These are phyloP conservation scores for Euclidium syriacum DNA, from an alignment of 345 rosid genomes.

Conservation along the genomic window DNA sequence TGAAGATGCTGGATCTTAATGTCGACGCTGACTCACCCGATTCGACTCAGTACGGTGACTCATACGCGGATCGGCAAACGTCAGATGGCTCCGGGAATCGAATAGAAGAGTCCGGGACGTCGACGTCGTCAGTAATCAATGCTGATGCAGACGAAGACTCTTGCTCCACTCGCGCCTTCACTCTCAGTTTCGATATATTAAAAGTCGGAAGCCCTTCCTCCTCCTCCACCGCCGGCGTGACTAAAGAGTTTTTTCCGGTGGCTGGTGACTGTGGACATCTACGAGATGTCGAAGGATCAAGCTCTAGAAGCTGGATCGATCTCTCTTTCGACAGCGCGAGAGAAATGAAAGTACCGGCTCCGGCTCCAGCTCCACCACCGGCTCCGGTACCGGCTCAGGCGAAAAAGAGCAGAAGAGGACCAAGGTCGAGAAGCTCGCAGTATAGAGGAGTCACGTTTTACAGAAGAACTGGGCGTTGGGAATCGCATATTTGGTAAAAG, in stretches of 20 bases:
- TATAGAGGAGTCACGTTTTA: constrained; percentile 95
- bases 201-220: constrained; percentile 40
- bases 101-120: constrained; percentile 61
- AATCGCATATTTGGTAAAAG: constrained; percentile 92
- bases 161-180: constrained; percentile 53
- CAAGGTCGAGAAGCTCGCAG: constrained; percentile 95
- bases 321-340: constrained; percentile 37
- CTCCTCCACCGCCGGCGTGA: constrained; percentile 28
- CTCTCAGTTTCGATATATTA: constrained; percentile 63
- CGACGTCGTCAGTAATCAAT: constrained; percentile 80
- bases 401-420: constrained; percentile 92
- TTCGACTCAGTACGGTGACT: constrained; percentile 49
- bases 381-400: constrained; percentile 40
- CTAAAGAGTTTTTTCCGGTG: constrained; percentile 65
- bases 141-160: constrained; percentile 65
- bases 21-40: constrained; percentile 54
- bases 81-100: constrained; percentile 40
- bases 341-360: constrained; percentile 30
- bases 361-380: constrained; percentile 38
- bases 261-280: constrained; percentile 29
- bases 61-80: constrained; percentile 33
- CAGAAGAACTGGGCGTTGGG: constrained; percentile 95
- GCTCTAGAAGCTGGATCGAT: constrained; percentile 52
- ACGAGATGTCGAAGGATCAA: constrained; percentile 30
- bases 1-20: constrained; percentile 89